Conservation (phyloP, 2,329 filamentous ascomycete genomes). For the Fusarium sp. region DNA sequence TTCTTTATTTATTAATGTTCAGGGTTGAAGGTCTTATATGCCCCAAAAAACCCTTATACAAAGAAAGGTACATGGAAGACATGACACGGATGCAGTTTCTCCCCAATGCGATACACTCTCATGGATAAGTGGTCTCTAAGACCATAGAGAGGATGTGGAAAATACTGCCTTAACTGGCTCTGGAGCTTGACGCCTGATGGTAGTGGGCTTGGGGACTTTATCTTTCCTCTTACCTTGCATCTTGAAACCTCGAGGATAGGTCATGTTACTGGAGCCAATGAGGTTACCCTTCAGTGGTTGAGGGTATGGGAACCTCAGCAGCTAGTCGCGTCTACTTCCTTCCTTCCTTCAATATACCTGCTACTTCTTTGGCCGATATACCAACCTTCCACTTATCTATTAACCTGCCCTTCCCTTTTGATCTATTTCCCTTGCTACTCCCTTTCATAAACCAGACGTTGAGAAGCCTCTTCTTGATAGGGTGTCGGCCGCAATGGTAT, state of each 20-base stretch:
- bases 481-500: background rate
- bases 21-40: too few relatives aligned
- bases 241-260: constrained; percentile 25
- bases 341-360: too few relatives aligned
- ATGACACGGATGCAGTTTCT: constrained; percentile 28
- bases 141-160: constrained; percentile 6
- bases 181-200: constrained; percentile 8
- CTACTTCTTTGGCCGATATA: too few relatives aligned
- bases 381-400: too few relatives aligned
- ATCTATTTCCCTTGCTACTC: too few relatives aligned
- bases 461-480: background rate
- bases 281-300: constrained; percentile 24
- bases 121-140: constrained; percentile 12
- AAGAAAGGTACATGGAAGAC: constrained; percentile 37
- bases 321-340: too few relatives aligned
- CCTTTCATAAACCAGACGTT: background rate
- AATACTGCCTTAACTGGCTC: constrained; percentile 3
- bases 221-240: constrained; percentile 25
- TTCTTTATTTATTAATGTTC: too few relatives aligned
- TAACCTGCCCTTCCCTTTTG: too few relatives aligned
- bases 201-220: constrained; percentile 4
- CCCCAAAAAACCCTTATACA: too few relatives aligned
- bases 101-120: constrained; percentile 21
- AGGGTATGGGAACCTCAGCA: constrained; percentile 18
- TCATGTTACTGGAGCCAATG: constrained; percentile 20